Conservation (phyloP, 768 basidiomycete species). For the Tricholoma furcatifolium region DNA sequence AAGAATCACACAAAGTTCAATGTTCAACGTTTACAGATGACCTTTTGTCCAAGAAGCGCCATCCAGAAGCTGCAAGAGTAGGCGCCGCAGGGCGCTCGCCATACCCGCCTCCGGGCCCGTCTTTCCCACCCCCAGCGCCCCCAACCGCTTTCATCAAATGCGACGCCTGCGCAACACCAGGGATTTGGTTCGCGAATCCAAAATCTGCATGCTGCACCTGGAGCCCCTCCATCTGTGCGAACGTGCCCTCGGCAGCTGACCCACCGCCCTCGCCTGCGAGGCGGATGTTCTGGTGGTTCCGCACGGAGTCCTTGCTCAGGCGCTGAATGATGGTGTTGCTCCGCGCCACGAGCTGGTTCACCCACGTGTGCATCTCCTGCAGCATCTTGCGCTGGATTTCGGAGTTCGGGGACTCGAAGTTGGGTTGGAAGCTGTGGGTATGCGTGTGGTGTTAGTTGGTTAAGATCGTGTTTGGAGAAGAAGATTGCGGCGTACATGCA, state of each 20-base stretch:
- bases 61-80: slow-evolving; percentile 80
- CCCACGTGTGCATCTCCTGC: slow-evolving; percentile 63
- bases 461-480: neutral
- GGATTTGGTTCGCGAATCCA: slow-evolving; percentile 47
- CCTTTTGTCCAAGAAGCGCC: slow-evolving; percentile 74
- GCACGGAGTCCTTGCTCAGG: slow-evolving; percentile 63
- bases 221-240: slow-evolving; percentile 45
- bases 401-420: slow-evolving; percentile 66
- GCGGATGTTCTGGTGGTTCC: slow-evolving; percentile 72
- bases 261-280: slow-evolving; percentile 50
- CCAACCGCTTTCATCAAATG: slow-evolving; percentile 32
- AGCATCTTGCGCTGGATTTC: slow-evolving; percentile 78
- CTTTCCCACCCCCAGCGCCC: slow-evolving; percentile 21
- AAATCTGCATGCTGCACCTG: slow-evolving; percentile 47
- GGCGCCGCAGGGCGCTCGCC: neutral
- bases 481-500: slow-evolving; percentile 51
- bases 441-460: neutral
- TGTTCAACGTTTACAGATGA: slow-evolving; percentile 54
- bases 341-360: slow-evolving; percentile 45
- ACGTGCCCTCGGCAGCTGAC: slow-evolving; percentile 44
- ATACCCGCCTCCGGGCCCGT: slow-evolving; percentile 8
- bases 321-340: slow-evolving; percentile 52
- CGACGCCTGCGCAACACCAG: slow-evolving; percentile 45
- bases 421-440: slow-evolving; percentile 75
- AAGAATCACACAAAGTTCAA: slow-evolving; percentile 1